Evolutionary conservation across 169 alveolate species (phyloP).

Genomic region (Cryptosporidium tyzzeri): DNA sequence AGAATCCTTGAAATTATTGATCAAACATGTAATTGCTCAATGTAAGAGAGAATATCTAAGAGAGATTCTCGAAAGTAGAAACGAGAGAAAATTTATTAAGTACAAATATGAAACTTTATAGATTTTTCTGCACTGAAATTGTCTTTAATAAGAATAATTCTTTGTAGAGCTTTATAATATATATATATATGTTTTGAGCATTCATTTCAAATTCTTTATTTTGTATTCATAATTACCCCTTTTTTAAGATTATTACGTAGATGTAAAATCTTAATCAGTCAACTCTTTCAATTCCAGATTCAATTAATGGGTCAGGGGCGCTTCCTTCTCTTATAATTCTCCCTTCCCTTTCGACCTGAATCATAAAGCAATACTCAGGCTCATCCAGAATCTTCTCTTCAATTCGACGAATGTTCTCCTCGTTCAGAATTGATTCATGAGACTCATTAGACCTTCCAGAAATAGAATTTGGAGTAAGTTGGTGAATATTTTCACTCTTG

Average conservation of each 20-base stretch:
- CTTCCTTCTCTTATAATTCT: slow-evolving; percentile 68
- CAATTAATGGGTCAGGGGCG: slow-evolving; percentile 49
- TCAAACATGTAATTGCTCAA: slow-evolving; percentile 43
- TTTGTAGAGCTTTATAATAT: background rate
- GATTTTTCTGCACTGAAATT: background rate
- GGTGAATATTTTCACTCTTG: background rate
- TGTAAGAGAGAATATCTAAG: slow-evolving; percentile 57
- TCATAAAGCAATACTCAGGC: slow-evolving; percentile 41
- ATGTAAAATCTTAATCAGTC: background rate
- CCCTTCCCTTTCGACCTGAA: slow-evolving; percentile 70
- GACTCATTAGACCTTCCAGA: slow-evolving; percentile 13
- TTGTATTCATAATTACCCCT: no score
- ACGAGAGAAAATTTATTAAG: slow-evolving; percentile 31
- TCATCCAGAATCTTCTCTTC: background rate
- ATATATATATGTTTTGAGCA: background rate
- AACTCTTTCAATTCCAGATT: slow-evolving; percentile 73
- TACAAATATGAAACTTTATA: background rate
- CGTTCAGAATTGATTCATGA: background rate
- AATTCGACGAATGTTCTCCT: background rate
- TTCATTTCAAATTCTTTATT: background rate
- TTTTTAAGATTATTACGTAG: background rate
- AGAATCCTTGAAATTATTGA: slow-evolving; percentile 40
- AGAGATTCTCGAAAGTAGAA: slow-evolving; percentile 43
- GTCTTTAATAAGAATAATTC: background rate
- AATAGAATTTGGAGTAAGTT: slow-evolving; percentile 3